Evolutionary conservation across 352 stramenopile genomes (phyloP), one percentile per base, ranked within the genome.

Genomic region (Saprolegnia parasitica): DNA sequence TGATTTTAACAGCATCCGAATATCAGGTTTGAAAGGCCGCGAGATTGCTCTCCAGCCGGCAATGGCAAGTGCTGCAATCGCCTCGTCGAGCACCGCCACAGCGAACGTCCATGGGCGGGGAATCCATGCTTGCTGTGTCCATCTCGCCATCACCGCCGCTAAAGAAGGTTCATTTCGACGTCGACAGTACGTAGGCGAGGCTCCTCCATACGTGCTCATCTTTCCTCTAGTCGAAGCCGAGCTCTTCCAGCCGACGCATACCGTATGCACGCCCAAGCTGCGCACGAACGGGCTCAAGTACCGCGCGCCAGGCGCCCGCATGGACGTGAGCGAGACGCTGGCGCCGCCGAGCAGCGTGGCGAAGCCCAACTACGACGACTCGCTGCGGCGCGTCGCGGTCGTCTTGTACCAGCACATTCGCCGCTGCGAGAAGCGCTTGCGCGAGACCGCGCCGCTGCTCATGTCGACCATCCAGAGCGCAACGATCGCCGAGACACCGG

Each of bases 311-410:
- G 83, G 88, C 67, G 87, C 91, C 65, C 83, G 87, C 45, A 73
- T 93, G 10, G 80, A 80, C 20, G 72, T 82, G 61, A 84, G 76
- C 56, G 81, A 79, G 47, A 85, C 77, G 52, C 72, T 95, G n/a
- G 82, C 83, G 40, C 83, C 84, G 32, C 83, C 85, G 5, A 91
- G 81, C 18, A 93, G 85, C 42, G 85, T 97, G 57, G 88, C 83
- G 49, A 84, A 95, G 73, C 88, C 88, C 52, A 97, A 97, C 70
- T 97, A 96, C 74, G 88, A 97, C 71, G 89, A 97, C 70, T 93
- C 92, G 37, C 61, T 97, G 62, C 78, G 86, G 56, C 83, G 87
- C 73, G 87, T 95, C 63, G 93, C 84, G 64, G 88, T 96, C 67
- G 89, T 96, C 49, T 71, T 96, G 49, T 96, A 96, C 70, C 89